Evolutionary conservation across 2,329 filamentous ascomycete genomes (phyloP), one percentile per base, ranked within the genome.

Genomic region (Talaromyces sp.): DNA sequence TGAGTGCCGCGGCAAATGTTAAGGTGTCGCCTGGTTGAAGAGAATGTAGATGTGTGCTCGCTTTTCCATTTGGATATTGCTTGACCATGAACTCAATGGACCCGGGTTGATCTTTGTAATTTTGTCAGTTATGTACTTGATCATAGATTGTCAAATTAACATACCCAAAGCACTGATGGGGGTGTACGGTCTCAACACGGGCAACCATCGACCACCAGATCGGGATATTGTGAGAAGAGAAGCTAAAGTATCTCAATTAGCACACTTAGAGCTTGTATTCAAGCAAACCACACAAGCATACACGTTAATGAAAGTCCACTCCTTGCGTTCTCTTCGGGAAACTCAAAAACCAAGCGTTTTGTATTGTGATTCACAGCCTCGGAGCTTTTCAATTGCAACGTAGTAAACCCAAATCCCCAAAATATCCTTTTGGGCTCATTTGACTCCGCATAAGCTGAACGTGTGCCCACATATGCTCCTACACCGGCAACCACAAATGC

Each of bases 11-110:
- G 5, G 81, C 76, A 61, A 89, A 84, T 37, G 78, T 79, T 11
- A 90, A 74, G 2, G 72, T 77, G 56, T 88, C 80, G 27, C 86
- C 87, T 0, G 86, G 86, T 14, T 73, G 62, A 5, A 90, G 75
- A 3, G 80, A 82, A 74, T 90, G 87, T n/a, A 90, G 74, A 61
- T 90, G 81, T 0, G 77, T 80, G 61, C 83, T 87, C 37, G 82
- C 81, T 70, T 83, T 84, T 55, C 87, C 87, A 47, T 80, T 72
- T 2, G 86, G 86, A 62, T 90, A 90, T 52, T 81, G 77, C 70
- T 90, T 90, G 13, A 90, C 80, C 41, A 89, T 73, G 16, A 90
- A 74, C 9, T 88, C 85, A 6, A 90, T 62, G 51, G 75, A 76
- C 5, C 86, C 86, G 2, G 77, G 76, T 33, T 84, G 76, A 33